Evolutionary conservation across 2,329 filamentous ascomycete genomes (phyloP), one percentile per base, ranked within the genome.

Genomic region (Corynespora cassiicola): DNA sequence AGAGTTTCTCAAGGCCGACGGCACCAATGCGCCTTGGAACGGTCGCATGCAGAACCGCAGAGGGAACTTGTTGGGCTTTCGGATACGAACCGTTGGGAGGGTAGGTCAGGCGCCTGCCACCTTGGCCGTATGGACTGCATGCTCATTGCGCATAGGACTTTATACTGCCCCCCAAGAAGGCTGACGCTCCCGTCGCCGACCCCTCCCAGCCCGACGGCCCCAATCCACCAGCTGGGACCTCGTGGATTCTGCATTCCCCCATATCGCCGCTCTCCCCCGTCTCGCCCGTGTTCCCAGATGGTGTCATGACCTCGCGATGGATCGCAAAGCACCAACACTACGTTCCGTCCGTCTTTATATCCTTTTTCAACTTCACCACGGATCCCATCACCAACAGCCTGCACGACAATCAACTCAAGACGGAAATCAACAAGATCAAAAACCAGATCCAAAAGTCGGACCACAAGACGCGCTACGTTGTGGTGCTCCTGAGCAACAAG

Each of bases 231-330:
- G 70, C 77, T 55, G 62, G 57, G 24, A 57, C 58, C 11, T 63
- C 61, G 31, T 72, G 69, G 42, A 74, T 84, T n/a, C 73, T 96
- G 4, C 92, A 97, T 68, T 97, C 94, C 9, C 89, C 91, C 2
- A 84, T 96, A 52, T 97, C 94, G 2, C 94, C 92, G 1, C 77
- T 97, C 19, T 94, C 88, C 24, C 90, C 91, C 3, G 80, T 79
- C 6, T 96, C 92, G 6, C 76, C 83, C 2, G 78, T 95, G 3
- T 97, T 94, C 62, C 91, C 92, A 6, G 94, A 97, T 70, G 94
- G 92, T 4, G 75, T 96, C 42, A 83, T 96, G 64, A 84, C 90
- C 44, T 79, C 85, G 14, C 71, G 81, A 45, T 99, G 92, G 92
- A 76, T 95, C 37, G 81, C 82, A 43, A 99, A 97, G 66, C 92